Base-by-base conservation (phyloP, 495 filamentous ascomycete genomes). In the Xylaria curta region DNA sequence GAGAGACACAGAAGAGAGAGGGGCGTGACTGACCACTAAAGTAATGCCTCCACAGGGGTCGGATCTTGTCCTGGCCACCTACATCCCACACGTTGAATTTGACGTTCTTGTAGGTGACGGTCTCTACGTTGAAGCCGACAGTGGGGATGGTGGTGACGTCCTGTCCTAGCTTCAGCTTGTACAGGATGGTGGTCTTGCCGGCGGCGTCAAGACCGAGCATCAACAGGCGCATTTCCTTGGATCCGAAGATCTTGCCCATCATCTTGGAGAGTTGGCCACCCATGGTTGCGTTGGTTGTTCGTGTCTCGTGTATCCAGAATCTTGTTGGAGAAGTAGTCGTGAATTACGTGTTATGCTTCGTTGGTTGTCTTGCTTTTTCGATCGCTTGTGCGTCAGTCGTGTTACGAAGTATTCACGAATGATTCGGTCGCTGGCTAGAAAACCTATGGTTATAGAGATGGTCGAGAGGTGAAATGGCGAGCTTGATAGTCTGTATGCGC, bases 41-140 rank as follows among this genome's bases (percentile, higher is more conserved):
- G 86, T 99, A 99, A 84, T 99, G 96, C 83, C 96, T 90, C 96
- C 96, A 99, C 58, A 99, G 84, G 59, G 96, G 96, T 63, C 96
- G 89, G 76, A 99, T 99, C 90, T 98, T 98, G 89, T 99, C 96
- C 87, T 99, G 96, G 76, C 96, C 96, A 81, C 96, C 96, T 42
- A 99, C 96, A 86, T 99, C 96, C 96, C 96, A 99, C 69, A 99
- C 94, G 76, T 97, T 98, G 87, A 99, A 99, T 81, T 98, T 97
- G 80, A 97, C 94, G 79, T 99, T 99, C 87, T 97, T 97, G 85
- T 97, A 97, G 64, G 94, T 97, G 70, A 99, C 94, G n/a, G 93
- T 97, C 86, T 99, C 96, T 79, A 99, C 96, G 85, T 99, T 99
- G 87, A 99, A 99, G 68, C 96, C 97, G 76, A 98, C 96, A 40